Evolutionary conservation across 208 protist genomes (phyloP).

Genomic region (Acanthamoeba healyi): DNA sequence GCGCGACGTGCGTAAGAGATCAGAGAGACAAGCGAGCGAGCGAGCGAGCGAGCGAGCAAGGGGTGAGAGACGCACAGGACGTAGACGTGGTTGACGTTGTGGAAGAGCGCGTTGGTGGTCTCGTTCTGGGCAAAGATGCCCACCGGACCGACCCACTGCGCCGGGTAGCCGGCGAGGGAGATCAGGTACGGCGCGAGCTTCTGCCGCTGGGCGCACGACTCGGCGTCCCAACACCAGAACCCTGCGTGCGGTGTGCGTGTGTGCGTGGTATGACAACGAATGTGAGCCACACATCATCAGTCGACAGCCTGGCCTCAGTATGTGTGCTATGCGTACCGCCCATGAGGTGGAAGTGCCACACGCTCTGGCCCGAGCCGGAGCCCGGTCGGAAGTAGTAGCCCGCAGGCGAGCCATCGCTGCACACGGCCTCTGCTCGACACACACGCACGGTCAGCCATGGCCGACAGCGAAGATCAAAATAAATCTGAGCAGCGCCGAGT

Average conservation of each 20-base stretch:
- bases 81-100: constrained; percentile 54
- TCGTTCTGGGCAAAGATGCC: constrained; percentile 46
- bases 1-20: no score
- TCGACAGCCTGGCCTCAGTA: no score
- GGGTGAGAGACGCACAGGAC: not conserved
- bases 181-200: not conserved
- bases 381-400: constrained; percentile 15
- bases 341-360: constrained; percentile 40
- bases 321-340: not conserved
- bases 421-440: not conserved
- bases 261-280: no score
- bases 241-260: no score
- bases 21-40: not conserved
- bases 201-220: constrained; percentile 7
- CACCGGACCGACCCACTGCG: not conserved
- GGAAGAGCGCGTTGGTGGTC: constrained; percentile 17
- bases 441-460: not conserved
- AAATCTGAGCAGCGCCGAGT: not conserved
- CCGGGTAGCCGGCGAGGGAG: not conserved
- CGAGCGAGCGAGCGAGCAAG: not conserved
- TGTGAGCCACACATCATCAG: no score
- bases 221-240: constrained; percentile 40
- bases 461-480: not conserved
- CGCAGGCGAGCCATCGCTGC: not conserved
- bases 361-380: not conserved